phyloP scores from a whole-genome alignment of 2,329 filamentous ascomycete species.

The Endocalyx cinctus region DNA sequence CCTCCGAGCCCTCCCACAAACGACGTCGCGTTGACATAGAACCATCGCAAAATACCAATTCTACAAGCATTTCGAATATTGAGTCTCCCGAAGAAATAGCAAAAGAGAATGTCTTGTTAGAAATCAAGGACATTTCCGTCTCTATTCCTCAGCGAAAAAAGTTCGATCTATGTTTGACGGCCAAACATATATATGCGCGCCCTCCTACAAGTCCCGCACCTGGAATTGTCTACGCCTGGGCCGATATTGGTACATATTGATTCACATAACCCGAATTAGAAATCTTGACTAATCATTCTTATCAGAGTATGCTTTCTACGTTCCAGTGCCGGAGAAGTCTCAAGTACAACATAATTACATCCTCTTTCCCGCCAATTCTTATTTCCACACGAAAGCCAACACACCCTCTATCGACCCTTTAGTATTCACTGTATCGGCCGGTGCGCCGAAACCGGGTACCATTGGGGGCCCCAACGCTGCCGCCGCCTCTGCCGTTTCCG shows the following conservation, averaged over 20 bases:
- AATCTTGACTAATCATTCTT: constrained; percentile 3
- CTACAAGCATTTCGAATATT: constrained; percentile 12
- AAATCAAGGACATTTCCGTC: constrained; percentile 63
- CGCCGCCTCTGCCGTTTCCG: constrained; percentile 50
- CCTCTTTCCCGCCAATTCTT: constrained; percentile 53
- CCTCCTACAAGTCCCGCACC: constrained; percentile 47
- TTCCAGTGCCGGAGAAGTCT: constrained; percentile 61
- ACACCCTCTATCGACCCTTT: constrained; percentile 49
- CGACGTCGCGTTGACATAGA: constrained; percentile 47
- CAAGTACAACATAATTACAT: constrained; percentile 64
- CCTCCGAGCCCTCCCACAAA: constrained; percentile 44
- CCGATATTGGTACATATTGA: constrained; percentile 48
- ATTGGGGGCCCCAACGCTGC: constrained; percentile 47
- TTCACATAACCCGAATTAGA: neutral
- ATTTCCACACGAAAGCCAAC: constrained; percentile 45
- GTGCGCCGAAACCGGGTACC: constrained; percentile 55
- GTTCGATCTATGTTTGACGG: constrained; percentile 59
- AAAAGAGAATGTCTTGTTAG: constrained; percentile 50
- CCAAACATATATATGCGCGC: constrained; percentile 54
- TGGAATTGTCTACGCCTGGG: constrained; percentile 55
- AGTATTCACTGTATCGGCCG: constrained; percentile 59
- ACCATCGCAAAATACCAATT: constrained; percentile 20
- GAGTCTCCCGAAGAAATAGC: constrained; percentile 36
- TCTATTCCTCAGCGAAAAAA: constrained; percentile 65
- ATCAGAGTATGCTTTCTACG: constrained; percentile 57